Conservation (phyloP, 306 rosid species). For the Gynostemma pentaphyllum region DNA sequence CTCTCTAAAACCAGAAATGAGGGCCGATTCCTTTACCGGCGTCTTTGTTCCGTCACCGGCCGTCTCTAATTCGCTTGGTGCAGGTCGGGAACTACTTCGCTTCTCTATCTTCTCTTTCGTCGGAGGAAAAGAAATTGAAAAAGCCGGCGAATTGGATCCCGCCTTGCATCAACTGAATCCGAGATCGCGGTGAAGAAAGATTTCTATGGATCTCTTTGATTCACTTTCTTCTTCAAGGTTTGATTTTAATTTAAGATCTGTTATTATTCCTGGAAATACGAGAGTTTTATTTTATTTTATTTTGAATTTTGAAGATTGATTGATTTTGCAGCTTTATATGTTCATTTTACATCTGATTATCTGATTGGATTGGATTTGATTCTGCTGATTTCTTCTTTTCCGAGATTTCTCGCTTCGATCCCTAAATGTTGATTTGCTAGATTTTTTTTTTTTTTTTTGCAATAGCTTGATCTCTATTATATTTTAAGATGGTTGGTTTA, state of each 20-base stretch:
- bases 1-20: no score
- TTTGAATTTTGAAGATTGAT: background rate
- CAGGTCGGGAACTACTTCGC: conserved; percentile 97
- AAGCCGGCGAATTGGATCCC: conserved; percentile 51
- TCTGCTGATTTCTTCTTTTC: background rate
- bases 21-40: no score
- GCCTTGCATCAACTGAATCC: conserved; percentile 97
- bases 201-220: conserved; percentile 23
- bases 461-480: background rate
- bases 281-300: background rate
- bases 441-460: background rate
- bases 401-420: background rate
- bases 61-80: conserved; percentile 99
- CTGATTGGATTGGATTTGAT: background rate
- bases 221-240: conserved; percentile 25
- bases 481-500: no score
- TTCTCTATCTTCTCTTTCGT: background rate
- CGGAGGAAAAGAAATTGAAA: background rate
- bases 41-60: conserved; percentile 44
- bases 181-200: conserved; percentile 60
- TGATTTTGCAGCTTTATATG: no score
- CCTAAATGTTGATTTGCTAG: background rate
- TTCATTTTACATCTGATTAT: background rate
- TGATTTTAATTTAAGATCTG: conserved; percentile 4
- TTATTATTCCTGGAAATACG: background rate